phyloP scores from a whole-genome alignment of 306 rosid genomes.

The Prunus fruticosa region DNA sequence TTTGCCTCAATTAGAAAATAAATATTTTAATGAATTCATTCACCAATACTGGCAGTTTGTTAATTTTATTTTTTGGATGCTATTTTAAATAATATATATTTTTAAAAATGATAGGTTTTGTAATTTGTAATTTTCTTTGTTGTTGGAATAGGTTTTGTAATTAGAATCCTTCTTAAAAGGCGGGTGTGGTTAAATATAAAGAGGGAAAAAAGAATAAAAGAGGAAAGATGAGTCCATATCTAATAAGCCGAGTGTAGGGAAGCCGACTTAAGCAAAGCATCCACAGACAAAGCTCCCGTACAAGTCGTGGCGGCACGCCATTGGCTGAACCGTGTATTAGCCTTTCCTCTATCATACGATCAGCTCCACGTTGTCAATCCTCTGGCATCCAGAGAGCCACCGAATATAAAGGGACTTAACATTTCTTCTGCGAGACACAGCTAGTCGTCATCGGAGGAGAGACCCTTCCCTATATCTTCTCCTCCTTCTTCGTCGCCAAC shows the following conservation, averaged over 20 bases:
- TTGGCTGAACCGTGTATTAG: background rate
- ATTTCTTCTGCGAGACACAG: background rate
- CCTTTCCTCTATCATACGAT: constrained; percentile 4
- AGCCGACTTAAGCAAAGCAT: background rate
- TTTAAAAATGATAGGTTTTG: background rate
- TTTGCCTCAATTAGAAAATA: too few species aligned
- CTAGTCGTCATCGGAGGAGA: constrained; percentile 24
- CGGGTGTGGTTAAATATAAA: background rate
- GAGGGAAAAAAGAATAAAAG: too few species aligned
- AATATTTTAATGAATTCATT: too few species aligned
- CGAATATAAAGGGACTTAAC: constrained; percentile 11
- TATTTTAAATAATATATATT: too few species aligned
- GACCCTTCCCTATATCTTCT: constrained; percentile 12
- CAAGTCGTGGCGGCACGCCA: constrained; percentile 15
- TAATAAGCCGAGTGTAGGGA: background rate
- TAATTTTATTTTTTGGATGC: too few species aligned
- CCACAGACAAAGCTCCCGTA: background rate
- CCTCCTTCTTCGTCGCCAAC: background rate
- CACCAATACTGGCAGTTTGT: too few species aligned
- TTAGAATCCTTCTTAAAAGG: background rate
- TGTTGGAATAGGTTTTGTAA: background rate
- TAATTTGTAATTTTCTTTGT: too few species aligned
- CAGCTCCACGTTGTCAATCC: constrained; percentile 7
- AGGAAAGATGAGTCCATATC: background rate
- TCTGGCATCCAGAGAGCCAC: constrained; percentile 3